Percentiles rank a stretch among this genome's conserved stretches.
Conservation (phyloP, 1,139 yeast genomes). For the Spathaspora sp. region DNA sequence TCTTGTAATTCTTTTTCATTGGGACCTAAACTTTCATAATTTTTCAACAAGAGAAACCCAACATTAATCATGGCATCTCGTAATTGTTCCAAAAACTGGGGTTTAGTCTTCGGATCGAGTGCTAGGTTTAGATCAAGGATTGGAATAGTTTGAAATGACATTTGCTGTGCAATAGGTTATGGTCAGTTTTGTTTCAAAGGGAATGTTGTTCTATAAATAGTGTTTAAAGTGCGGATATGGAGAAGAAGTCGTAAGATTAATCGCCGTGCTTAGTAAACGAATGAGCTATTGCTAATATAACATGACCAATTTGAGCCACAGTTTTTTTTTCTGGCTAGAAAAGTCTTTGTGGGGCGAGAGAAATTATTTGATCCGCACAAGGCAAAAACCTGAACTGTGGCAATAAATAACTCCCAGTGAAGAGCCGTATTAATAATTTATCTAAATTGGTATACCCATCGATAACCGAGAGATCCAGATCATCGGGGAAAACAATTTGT, state of each 20-base stretch:
- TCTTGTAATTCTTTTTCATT: constrained; percentile 32
- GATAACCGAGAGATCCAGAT: not conserved
- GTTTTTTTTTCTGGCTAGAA: not conserved
- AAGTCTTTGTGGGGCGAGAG: not conserved
- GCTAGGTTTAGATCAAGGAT: constrained; percentile 35
- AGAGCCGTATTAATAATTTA: not conserved
- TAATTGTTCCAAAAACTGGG: constrained; percentile 44
- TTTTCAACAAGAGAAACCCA: constrained; percentile 57
- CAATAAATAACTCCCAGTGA: not conserved
- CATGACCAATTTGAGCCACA: not conserved
- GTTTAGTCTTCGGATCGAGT: constrained; percentile 37
- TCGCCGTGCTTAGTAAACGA: not conserved
- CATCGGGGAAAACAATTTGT: too few relatives aligned
- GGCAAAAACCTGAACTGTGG: not conserved
- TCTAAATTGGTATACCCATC: not conserved
- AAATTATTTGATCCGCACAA: not conserved
- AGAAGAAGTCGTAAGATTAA: not conserved
- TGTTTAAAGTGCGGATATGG: too few relatives aligned
- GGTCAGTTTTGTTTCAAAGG: not conserved
- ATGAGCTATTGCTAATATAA: not conserved
- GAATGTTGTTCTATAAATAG: not conserved
- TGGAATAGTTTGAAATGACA: constrained; percentile 35
- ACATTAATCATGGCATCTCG: constrained; percentile 58
- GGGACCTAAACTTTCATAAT: constrained; percentile 41
- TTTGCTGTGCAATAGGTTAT: constrained; percentile 6